These are phyloP conservation scores for Cladophialophora immunda DNA, from an alignment of 2,329 filamentous ascomycete species.

Conservation along the genomic window DNA sequence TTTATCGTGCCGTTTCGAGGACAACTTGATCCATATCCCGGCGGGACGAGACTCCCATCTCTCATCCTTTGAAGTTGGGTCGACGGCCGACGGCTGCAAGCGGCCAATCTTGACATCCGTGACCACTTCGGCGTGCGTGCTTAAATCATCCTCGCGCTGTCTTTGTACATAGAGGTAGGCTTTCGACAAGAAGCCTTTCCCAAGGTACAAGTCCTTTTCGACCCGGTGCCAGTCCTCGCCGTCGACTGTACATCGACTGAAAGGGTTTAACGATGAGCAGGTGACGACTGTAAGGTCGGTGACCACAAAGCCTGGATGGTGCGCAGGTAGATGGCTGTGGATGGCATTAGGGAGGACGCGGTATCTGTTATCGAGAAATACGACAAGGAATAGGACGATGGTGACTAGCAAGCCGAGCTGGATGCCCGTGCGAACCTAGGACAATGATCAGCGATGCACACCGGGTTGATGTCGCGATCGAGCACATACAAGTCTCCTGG, in stretches of 20 bases:
- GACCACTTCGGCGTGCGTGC: conserved; percentile 77
- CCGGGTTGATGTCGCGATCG: background rate
- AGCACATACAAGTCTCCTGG: conserved; percentile 37
- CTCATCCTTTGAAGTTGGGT: conserved; percentile 64
- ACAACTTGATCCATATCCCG: conserved; percentile 84
- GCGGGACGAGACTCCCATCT: conserved; percentile 80
- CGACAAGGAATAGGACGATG: conserved; percentile 74
- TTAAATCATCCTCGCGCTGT: conserved; percentile 85
- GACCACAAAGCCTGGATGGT: conserved; percentile 83
- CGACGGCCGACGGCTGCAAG: conserved; percentile 70
- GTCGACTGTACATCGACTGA: conserved; percentile 80
- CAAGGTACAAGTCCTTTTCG: conserved; percentile 88
- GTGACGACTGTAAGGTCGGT: conserved; percentile 82
- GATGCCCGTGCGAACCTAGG: conserved; percentile 70
- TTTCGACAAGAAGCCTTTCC: conserved; percentile 74
- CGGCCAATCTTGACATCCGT: conserved; percentile 79
- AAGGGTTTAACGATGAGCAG: conserved; percentile 77
- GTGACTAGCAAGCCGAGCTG: conserved; percentile 75
- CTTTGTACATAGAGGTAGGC: conserved; percentile 84
- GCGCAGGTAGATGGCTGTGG: conserved; percentile 84
- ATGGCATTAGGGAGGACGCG: conserved; percentile 84
- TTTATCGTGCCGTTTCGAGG: conserved; percentile 76
- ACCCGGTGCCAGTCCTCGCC: conserved; percentile 78
- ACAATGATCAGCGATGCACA: conserved; percentile 13
- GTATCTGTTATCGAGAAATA: conserved; percentile 89